phyloP scores from a whole-genome alignment of 2,329 filamentous ascomycete species.

The Epichloe hybrida region DNA sequence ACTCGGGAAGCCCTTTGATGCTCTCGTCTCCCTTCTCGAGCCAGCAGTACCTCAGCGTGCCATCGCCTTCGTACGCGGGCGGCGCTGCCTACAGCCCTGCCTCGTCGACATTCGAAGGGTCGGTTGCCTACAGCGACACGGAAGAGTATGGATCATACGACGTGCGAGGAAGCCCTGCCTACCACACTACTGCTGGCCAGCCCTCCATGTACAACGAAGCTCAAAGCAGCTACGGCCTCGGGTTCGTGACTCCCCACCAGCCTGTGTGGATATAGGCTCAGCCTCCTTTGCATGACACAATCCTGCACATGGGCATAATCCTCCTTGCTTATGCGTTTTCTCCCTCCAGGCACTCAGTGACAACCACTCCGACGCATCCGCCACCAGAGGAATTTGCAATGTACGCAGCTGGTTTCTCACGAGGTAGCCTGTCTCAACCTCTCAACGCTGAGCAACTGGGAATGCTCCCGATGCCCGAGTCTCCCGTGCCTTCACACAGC shows the following conservation, averaged over 20 bases:
- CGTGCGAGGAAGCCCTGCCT: slow-evolving; percentile 23
- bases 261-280: slow-evolving; percentile 45
- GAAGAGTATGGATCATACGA: slow-evolving; percentile 42
- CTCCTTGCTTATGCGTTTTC: slow-evolving; percentile 16
- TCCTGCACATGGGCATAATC: slow-evolving; percentile 20
- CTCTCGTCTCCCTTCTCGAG: slow-evolving; percentile 41
- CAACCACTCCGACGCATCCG: slow-evolving; percentile 30
- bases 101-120: slow-evolving; percentile 49
- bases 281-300: slow-evolving; percentile 20
- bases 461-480: slow-evolving; percentile 33
- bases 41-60: slow-evolving; percentile 48
- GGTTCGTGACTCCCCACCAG: slow-evolving; percentile 52
- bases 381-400: slow-evolving; percentile 28
- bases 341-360: slow-evolving; percentile 36
- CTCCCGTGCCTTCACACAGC: slow-evolving; percentile 24
- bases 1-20: slow-evolving; percentile 39
- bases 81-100: slow-evolving; percentile 47
- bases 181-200: slow-evolving; percentile 31
- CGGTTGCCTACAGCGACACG: slow-evolving; percentile 47
- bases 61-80: slow-evolving; percentile 45
- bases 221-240: slow-evolving; percentile 28
- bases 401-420: slow-evolving; percentile 22
- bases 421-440: slow-evolving; percentile 30
- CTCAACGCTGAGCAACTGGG: slow-evolving; percentile 28
- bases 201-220: slow-evolving; percentile 32